phyloP scores from a whole-genome alignment of 371 early-diverging fungal species.

The Apophysomyces ossiformis region DNA sequence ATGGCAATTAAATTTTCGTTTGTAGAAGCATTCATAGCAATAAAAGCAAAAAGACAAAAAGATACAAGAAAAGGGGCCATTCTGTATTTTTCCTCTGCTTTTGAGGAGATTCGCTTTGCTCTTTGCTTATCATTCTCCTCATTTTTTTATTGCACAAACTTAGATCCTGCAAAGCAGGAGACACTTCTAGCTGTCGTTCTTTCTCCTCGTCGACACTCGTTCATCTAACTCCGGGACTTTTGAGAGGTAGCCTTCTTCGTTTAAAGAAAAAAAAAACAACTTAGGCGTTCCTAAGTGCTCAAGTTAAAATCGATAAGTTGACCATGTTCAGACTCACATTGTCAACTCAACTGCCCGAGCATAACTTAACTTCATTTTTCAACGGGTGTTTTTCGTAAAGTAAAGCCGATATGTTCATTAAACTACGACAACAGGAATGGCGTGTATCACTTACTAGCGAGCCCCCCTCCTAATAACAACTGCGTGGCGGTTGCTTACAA shows the following conservation, averaged over 20 bases:
- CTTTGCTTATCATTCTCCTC: neutral
- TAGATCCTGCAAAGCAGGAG: neutral
- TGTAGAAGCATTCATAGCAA: constrained; percentile 17
- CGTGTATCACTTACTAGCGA: too few relatives aligned
- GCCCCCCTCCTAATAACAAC: too few relatives aligned
- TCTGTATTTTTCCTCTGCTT: neutral
- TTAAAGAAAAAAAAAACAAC: neutral
- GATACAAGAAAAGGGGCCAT: neutral
- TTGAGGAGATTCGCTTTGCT: neutral
- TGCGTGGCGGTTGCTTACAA: too few relatives aligned
- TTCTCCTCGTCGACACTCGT: neutral
- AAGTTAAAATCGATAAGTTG: too few relatives aligned
- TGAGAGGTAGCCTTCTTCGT: neutral
- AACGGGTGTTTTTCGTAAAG: too few relatives aligned
- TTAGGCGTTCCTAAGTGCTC: too few relatives aligned
- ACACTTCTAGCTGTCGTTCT: neutral
- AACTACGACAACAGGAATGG: too few relatives aligned
- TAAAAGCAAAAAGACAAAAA: constrained; percentile 7
- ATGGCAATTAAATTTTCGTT: constrained; percentile 22
- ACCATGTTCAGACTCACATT: too few relatives aligned
- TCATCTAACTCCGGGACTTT: neutral
- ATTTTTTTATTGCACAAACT: neutral
- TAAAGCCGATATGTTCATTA: too few relatives aligned
- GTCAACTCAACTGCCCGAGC: too few relatives aligned
- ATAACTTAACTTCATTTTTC: too few relatives aligned